phyloP scores from a whole-genome alignment of 179 eudicot genomes.

The Nepenthes alata region DNA sequence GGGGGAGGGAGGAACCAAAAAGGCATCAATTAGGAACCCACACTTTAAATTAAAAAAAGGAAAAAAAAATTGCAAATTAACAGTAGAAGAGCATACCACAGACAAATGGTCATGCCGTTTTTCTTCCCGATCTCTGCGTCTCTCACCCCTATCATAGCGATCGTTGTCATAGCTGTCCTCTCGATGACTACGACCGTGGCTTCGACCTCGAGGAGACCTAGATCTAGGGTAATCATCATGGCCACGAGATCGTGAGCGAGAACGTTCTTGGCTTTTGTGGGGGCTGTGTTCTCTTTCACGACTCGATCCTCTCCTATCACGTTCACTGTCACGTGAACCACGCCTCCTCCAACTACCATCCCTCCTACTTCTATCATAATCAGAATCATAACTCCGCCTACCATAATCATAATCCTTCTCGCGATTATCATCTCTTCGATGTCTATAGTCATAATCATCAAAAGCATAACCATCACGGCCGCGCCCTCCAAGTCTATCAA shows the following conservation, averaged over 20 bases:
- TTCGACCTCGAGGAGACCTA: slow-evolving; percentile 74
- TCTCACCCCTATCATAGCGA: slow-evolving; percentile 51
- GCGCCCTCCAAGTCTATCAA: slow-evolving; percentile 57
- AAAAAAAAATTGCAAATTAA: background rate
- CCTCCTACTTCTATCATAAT: slow-evolving; percentile 68
- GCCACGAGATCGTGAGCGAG: slow-evolving; percentile 60
- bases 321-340: slow-evolving; percentile 72
- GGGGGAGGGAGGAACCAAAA: slow-evolving; percentile 7
- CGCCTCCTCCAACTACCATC: slow-evolving; percentile 81
- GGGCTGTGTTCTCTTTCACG: slow-evolving; percentile 73
- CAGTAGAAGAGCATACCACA: slow-evolving; percentile 30
- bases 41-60: background rate
- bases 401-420: slow-evolving; percentile 77
- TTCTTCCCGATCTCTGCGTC: slow-evolving; percentile 77
- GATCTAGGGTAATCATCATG: slow-evolving; percentile 63
- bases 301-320: slow-evolving; percentile 59
- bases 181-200: slow-evolving; percentile 69
- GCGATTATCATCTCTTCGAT: slow-evolving; percentile 71
- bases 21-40: background rate
- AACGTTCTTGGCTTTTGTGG: slow-evolving; percentile 54
- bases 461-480: slow-evolving; percentile 59
- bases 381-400: slow-evolving; percentile 85
- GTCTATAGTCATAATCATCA: slow-evolving; percentile 74
- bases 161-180: slow-evolving; percentile 77
- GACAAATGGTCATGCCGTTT: slow-evolving; percentile 55